Base-by-base conservation (phyloP, 371 early-diverging fungal species). In the Mortierella sp. region DNA sequence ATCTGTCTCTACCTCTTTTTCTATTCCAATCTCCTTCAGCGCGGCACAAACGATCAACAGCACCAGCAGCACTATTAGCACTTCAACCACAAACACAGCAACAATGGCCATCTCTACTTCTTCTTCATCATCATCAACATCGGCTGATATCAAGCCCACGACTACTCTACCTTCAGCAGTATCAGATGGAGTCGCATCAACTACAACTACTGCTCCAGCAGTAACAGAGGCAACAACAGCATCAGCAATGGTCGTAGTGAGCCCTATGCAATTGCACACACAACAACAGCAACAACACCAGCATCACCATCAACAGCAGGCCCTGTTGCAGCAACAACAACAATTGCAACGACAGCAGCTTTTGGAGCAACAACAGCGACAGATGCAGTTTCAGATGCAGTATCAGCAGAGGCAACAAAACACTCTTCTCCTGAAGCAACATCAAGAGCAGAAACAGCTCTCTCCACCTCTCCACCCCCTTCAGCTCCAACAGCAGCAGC, bases 121-220 rank as follows among this genome's bases (percentile, higher is more conserved):
- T 24, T 41, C 47, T 71, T 22, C 50, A 71, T 37, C 64, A 69
- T 45, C 55, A 50, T 67, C 47, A 70, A 41, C 50, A 52, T 39
- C 68, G 48, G 48, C 61, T 52, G n/a, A 75, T 64, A 52, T 69
- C 65, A n/a, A n/a, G n/a, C n/a, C n/a, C n/a, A n/a, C n/a, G n/a
- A 64, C 64, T 52, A 37, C 75, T 39, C 40, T 2, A 13, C 13
- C 72, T 48, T 8, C 72, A 64, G 24, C 73, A 61, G 6, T 71
- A 39, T 37, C 71, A 50, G 48, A 55, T 50, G 5, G 70, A 70
- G 47, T 65, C 37, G 22, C 72, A 63, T 4, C 66, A 55, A 41
- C 43, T 37, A 47, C 43, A 55, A 26, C 75, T 37, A n/a, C 68
- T 61, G 19, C 68, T 34, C 45, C 55, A 53, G 4, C 50, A 50